Evolutionary conservation across 176 grass and related monocot species (phyloP), one percentile per base, ranked within the genome.

Genomic region (Eragrostis curvula): DNA sequence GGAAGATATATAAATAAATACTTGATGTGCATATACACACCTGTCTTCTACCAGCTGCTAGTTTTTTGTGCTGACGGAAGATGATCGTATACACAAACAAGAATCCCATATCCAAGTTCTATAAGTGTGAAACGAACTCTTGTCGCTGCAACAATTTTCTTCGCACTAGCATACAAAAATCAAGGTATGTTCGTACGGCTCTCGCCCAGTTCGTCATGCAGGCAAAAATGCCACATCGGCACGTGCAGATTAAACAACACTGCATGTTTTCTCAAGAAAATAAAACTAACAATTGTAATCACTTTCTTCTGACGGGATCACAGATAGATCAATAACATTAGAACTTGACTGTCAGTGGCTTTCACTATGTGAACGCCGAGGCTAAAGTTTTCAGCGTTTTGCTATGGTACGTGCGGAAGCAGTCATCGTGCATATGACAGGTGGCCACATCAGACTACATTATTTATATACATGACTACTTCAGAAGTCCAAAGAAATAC

Each of bases 331-430:
- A 2, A 18, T 9, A 50, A 66, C 43, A 49, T 50, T 74, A 66
- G 16, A 63, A 40, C 28, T 83, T 12, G 59, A 0, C 4, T 32
- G 60, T 75, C 23, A 83, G 71, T 75, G 3, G 47, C 61, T 84
- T 84, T 75, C 81, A 42, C 60, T 45, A 17, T 84, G 59, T 84
- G 81, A 84, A 84, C 23, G 9, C 81, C 6, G 2, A 27, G 70
- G 15, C 0, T 60, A 56, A 43, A 23, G 53, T 67, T 84, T 75
- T 75, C 81, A 56, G 32, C 47, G 12, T 17, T 28, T 14, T 17
- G 69, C 46, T 66, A 66, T 53, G 21, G 2, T n/a, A 75, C 59
- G 16, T 30, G 16, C n/a, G 74, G 57, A 17, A 65, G 57, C 4
- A n/a, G 53, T 50, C 58, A 41, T 44, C 41, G 57, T 45, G 8